Base-by-base conservation (phyloP, 345 rosid genomes). In the Salix viminalis region DNA sequence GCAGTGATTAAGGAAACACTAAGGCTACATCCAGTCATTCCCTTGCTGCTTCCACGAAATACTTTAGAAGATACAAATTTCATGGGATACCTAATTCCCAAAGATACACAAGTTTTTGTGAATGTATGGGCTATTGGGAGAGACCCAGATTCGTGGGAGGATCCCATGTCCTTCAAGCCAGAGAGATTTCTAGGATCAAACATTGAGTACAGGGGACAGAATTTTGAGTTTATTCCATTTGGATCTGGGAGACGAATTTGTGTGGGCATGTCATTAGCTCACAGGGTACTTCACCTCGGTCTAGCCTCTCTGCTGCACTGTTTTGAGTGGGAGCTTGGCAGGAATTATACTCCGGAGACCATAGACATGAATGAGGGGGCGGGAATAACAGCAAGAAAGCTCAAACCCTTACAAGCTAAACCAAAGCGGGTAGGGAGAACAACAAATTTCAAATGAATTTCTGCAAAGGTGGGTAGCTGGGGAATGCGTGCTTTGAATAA, bases 91-190 rank as follows among this genome's bases (percentile, higher is more conserved):
- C 7, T 32, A 0, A 72, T 78, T 0, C 76, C 76, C 6, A 72
- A 72, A 26, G 70, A 72, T 41, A 78, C 81, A 15, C 74, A 69
- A 24, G 77, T 73, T 5, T 67, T 73, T 36, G 70, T 73, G 9
- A 79, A 79, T 28, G 77, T 6, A 5, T 79, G 74, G 81, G 68
- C 65, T 5, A 79, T 79, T n/a, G 81, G 77, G 56, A 74, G 77
- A 60, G 77, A 79, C 50, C 69, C 73, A 32, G 62, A 73, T 28
- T 14, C 48, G 34, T 79, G 77, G 81, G 70, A 67, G 12, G 81
- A 74, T 58, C 77, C 77, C 18, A 23, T 74, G 74, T 1, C 52
- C 1, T 79, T 79, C 67, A 79, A 62, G 28, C 81, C 81, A 13
- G 66, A 79, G 15, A 67, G 77, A 48, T 79, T 78, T 32, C 19